Conservation (phyloP, 805 yeast genomes). For the Saccharomycopsis fermentans region DNA sequence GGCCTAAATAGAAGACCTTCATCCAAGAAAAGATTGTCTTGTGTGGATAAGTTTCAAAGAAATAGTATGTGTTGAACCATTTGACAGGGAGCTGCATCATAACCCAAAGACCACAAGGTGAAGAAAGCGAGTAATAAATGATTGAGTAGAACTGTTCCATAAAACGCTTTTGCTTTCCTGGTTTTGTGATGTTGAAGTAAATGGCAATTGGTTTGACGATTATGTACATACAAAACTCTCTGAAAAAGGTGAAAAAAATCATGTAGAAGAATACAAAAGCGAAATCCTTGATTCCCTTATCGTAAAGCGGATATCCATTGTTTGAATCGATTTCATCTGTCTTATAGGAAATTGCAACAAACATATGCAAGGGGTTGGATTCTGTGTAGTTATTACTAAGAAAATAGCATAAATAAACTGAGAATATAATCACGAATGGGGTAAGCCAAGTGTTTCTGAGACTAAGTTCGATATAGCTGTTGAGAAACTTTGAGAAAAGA, state of each 20-base stretch:
- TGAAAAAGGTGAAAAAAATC: conserved; percentile 76
- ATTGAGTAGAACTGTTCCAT: conserved; percentile 88
- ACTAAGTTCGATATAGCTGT: conserved; percentile 14
- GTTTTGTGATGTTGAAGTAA: conserved; percentile 38
- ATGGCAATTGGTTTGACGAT: conserved; percentile 64
- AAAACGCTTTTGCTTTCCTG: conserved; percentile 62
- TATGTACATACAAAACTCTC: conserved; percentile 86
- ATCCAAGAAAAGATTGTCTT: conserved; percentile 54
- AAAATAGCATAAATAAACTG: conserved; percentile 35
- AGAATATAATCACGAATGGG: conserved; percentile 42
- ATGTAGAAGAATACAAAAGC: conserved; percentile 71
- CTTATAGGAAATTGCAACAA: conserved; percentile 56
- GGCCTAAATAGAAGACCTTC: conserved; percentile 78
- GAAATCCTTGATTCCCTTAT: conserved; percentile 80
- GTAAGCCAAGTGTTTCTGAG: conserved; percentile 61
- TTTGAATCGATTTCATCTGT: conserved; percentile 46
- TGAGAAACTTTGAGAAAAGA: conserved; percentile 9
- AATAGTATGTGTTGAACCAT: conserved; percentile 77
- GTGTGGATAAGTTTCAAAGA: conserved; percentile 81
- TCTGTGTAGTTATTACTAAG: conserved; percentile 48
- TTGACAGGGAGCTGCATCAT: conserved; percentile 80
- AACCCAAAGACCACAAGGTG: conserved; percentile 82
- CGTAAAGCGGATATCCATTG: conserved; percentile 41
- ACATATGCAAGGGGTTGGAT: conserved; percentile 51
- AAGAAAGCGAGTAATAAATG: conserved; percentile 67